Evolutionary conservation across 1,284 basidiomycete genomes (phyloP), one percentile per base, ranked within the genome.

Genomic region (Singerocomus rubriflavus): DNA sequence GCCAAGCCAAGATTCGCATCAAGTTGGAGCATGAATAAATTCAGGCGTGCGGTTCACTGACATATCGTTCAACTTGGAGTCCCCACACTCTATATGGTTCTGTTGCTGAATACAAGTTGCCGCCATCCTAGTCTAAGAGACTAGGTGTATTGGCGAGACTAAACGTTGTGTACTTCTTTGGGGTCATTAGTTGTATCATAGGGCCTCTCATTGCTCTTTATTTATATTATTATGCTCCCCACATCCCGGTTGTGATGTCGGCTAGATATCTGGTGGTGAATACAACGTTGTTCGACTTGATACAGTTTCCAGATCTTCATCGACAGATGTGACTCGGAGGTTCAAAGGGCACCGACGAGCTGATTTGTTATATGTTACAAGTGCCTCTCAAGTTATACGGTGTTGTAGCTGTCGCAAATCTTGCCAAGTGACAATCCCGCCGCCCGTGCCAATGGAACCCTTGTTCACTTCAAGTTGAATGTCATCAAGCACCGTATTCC

Each of bases 1-100:
- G 78, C 35, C 60, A 67, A 47, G 56, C 60, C 33, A 60, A 59
- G 44, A 48, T 68, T 33, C 60, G 53, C 31, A 29, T 70, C 54
- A 63, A 63, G 41, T 43, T 65, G 50, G 60, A 66, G 34, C 61
- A 60, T 16, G 27, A 54, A 25, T 56, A 48, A 48, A 51, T 38
- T 27, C 11, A 25, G 14, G 16, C 26, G 26, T 39, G 17, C 25
- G 17, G 30, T 59, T 43, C 36, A 21, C 31, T 32, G 2, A 16
- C 26, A 6, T 42, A 16, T 35, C 32, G 10, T 17, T 36, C 48
- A 25, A n/a, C n/a, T 55, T 33, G 34, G 27, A 39, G 7, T 17
- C 41, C 41, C 32, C 8, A 27, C 21, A 32, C 16, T 16, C 36
- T 27, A 35, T 52, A 26, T 41, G n/a, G 33, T 48, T 40, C 16